These are phyloP conservation scores for Hypoxylon cercidicola DNA, from an alignment of 495 filamentous ascomycete species.

Conservation along the genomic window DNA sequence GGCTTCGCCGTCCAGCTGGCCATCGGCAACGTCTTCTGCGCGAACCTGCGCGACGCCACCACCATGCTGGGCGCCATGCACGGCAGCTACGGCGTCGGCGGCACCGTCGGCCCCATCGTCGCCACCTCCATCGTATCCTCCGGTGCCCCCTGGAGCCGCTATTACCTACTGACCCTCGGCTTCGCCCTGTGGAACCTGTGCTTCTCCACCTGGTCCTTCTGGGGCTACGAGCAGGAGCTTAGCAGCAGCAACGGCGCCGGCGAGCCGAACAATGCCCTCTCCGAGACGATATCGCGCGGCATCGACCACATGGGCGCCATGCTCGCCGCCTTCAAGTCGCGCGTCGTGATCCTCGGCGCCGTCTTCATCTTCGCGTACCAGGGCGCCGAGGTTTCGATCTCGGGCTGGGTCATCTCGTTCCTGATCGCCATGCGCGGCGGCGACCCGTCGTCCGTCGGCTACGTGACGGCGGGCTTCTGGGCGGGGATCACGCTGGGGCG, in stretches of 20 bases:
- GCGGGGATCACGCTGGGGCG: slow-evolving; percentile 79
- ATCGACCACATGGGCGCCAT: slow-evolving; percentile 42
- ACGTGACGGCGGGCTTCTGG: slow-evolving; percentile 88
- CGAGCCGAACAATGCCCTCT: slow-evolving; percentile 8
- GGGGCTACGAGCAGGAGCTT: slow-evolving; percentile 63
- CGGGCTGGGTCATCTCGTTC: slow-evolving; percentile 86
- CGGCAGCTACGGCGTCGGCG: slow-evolving; percentile 79
- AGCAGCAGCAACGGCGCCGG: too few species aligned
- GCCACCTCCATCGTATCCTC: slow-evolving; percentile 71
- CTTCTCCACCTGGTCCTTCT: slow-evolving; percentile 68
- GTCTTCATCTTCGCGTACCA: slow-evolving; percentile 86
- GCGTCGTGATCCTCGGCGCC: slow-evolving; percentile 73
- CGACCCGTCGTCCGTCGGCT: slow-evolving; percentile 73
- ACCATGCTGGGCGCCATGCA: slow-evolving; percentile 71
- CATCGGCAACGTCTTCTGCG: slow-evolving; percentile 78
- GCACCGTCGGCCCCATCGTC: slow-evolving; percentile 73
- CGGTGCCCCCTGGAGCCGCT: slow-evolving; percentile 64
- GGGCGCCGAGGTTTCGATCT: slow-evolving; percentile 80
- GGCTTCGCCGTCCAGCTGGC: slow-evolving; percentile 74
- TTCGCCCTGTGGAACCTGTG: slow-evolving; percentile 60
- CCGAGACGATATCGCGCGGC: slow-evolving; percentile 13
- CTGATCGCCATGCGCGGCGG: slow-evolving; percentile 75
- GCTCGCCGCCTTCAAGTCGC: slow-evolving; percentile 61
- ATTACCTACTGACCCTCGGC: slow-evolving; percentile 67
- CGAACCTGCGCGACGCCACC: slow-evolving; percentile 71